Base-by-base conservation (phyloP, 257 asterid species). In the Verbena officinalis region DNA sequence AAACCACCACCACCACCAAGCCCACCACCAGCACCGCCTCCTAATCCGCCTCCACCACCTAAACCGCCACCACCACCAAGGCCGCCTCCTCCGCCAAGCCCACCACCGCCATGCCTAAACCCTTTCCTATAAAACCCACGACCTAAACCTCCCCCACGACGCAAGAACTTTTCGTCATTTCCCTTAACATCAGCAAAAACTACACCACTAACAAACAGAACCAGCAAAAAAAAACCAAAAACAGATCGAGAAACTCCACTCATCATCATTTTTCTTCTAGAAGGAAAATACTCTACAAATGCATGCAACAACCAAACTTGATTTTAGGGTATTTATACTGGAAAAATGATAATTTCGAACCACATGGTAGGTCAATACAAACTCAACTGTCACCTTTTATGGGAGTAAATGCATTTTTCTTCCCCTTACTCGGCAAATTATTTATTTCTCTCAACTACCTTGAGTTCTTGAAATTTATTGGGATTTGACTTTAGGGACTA, bases 311-410 rank as follows among this genome's bases (percentile, higher is more conserved):
- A 43, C 15, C 0, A 2, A 23, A 36, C 38, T 17, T 12, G 33
- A 38, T 54, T 1, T 13, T 16, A 24, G 21, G n/a, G 3, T 65
- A 73, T 73, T 73, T 77, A 80, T 75, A 80, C 33, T 38, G 10
- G 34, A 55, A 36, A 71, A 15, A 0, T 6, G 23, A 45, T 38
- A 4, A 20, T 22, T 13, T 3, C 15, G 5, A 42, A 50, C 7
- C 74, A 73, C 78, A 67, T 73, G 78, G 80, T 82, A 71, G 83
- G 84, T 44, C 84, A 74, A 43, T 57, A 4, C 49, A 68, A n/a
- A 1, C 72, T 48, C 88, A 82, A 68, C 88, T 71, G 74, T 54
- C 70, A 31, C 16, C 77, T 62, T 21, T 43, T 34, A 31, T 64
- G 62, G 59, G 73, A 59, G 17, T 44, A 3, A 82, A 75, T 78